Evolutionary conservation across 129 eudicot genomes (phyloP).

Genomic region (Mikania micrantha): DNA sequence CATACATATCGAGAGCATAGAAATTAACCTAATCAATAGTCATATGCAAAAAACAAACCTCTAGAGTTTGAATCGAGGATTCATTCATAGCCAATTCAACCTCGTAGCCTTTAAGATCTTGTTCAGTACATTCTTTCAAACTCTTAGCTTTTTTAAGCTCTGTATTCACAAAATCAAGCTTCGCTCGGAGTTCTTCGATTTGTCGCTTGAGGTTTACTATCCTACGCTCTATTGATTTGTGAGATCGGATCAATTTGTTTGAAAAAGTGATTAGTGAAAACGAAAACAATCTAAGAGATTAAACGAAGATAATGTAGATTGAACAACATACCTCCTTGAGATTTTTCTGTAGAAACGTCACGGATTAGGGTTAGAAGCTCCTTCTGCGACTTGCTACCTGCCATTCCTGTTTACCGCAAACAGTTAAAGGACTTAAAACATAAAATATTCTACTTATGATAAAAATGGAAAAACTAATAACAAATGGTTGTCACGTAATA

Average conservation of each 20-base stretch:
- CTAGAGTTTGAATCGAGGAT: conserved; percentile 61
- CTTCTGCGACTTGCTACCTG: conserved; percentile 51
- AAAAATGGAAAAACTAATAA: too few relatives aligned
- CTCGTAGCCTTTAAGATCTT: conserved; percentile 67
- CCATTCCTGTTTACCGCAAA: conserved; percentile 56
- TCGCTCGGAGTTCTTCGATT: conserved; percentile 45
- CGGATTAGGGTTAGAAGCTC: conserved; percentile 65
- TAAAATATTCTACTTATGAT: too few relatives aligned
- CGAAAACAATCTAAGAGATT: neutral
- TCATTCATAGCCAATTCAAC: conserved; percentile 64
- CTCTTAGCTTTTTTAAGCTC: conserved; percentile 56
- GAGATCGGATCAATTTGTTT: conserved; percentile 2
- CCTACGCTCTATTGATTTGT: conserved; percentile 50
- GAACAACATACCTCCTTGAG: conserved; percentile 57
- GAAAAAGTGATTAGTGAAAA: neutral
- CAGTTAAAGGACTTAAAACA: too few relatives aligned
- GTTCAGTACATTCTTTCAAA: conserved; percentile 51
- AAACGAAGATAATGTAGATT: neutral
- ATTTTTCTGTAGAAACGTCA: conserved; percentile 62
- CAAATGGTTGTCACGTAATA: too few relatives aligned
- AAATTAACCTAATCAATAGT: neutral
- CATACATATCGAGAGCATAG: neutral
- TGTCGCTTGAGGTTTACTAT: conserved; percentile 46
- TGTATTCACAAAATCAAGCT: conserved; percentile 35
- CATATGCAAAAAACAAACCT: conserved; percentile 32